Evolutionary conservation across 2,329 filamentous ascomycete genomes (phyloP).

Genomic region (Colletotrichum incanum): DNA sequence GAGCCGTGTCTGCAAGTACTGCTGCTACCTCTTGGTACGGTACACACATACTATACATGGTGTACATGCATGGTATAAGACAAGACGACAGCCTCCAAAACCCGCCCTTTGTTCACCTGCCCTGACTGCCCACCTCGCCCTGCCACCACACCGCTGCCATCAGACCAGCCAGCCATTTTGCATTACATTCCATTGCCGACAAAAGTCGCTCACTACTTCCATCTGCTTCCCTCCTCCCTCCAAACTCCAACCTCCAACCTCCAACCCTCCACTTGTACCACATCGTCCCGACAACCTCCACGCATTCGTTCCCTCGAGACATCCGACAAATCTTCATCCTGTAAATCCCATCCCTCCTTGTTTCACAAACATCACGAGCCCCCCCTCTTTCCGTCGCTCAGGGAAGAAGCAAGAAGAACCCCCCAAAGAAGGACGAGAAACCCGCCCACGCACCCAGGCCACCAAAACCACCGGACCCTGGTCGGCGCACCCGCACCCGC

Average conservation of each 20-base stretch:
- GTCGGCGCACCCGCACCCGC: constrained; percentile 33
- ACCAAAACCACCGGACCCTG: constrained; percentile 9
- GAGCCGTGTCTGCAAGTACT: neutral
- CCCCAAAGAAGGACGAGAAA: neutral
- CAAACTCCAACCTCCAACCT: neutral
- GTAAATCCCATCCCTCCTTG: constrained; percentile 12
- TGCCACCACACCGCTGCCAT: constrained; percentile 10
- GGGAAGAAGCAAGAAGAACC: neutral
- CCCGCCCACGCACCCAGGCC: neutral
- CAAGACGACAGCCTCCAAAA: constrained; percentile 23
- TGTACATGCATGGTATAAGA: constrained; percentile 16
- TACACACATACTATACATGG: no score
- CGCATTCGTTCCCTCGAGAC: neutral
- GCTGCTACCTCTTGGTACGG: no score
- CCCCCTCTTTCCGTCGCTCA: neutral
- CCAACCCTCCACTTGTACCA: neutral
- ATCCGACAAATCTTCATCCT: constrained; percentile 8
- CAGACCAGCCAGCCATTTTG: constrained; percentile 1
- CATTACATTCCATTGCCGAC: neutral
- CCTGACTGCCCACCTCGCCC: constrained; percentile 3
- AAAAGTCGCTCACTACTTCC: constrained; percentile 10
- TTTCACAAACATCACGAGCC: constrained; percentile 42
- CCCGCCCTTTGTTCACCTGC: neutral
- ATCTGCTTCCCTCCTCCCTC: no score
- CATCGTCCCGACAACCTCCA: constrained; percentile 10